These are phyloP conservation scores for Hymenoscyphus albidus DNA, from an alignment of 2,329 filamentous ascomycete genomes.

Conservation along the genomic window DNA sequence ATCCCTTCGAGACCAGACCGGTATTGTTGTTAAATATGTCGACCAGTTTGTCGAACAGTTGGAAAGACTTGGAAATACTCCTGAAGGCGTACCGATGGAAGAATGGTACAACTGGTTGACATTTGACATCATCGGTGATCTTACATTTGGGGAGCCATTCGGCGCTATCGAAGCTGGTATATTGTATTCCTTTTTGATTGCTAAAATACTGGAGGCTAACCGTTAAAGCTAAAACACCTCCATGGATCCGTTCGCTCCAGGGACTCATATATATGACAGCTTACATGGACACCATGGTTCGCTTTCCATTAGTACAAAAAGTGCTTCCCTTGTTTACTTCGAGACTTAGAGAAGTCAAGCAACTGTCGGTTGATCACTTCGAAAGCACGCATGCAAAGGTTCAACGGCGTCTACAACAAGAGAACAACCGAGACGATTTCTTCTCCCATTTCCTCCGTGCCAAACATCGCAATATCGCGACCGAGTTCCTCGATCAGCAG, in stretches of 20 bases:
- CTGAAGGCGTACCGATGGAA: neutral
- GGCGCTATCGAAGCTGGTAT: neutral
- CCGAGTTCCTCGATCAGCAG: constrained; percentile 26
- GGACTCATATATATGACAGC: neutral
- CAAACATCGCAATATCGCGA: neutral
- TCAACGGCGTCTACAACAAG: neutral
- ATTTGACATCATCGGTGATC: constrained; percentile 8
- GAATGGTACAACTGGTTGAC: constrained; percentile 5
- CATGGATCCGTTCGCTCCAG: neutral
- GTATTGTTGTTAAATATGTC: neutral
- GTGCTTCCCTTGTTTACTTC: neutral
- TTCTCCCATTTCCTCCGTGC: constrained; percentile 2
- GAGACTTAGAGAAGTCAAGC: neutral
- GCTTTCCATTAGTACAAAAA: neutral
- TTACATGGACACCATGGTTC: neutral
- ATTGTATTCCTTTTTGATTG: neutral
- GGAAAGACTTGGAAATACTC: neutral
- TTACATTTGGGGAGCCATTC: constrained; percentile 3
- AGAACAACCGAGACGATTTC: constrained; percentile 10
- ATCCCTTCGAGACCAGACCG: constrained; percentile 18
- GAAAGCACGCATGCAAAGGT: neutral
- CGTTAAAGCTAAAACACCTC: neutral
- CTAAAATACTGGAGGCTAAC: too few species aligned
- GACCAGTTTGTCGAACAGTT: neutral
- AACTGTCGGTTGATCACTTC: neutral